Evolutionary conservation across 768 basidiomycete genomes (phyloP), one percentile per base, ranked within the genome.

Genomic region (Amanita rimosa): DNA sequence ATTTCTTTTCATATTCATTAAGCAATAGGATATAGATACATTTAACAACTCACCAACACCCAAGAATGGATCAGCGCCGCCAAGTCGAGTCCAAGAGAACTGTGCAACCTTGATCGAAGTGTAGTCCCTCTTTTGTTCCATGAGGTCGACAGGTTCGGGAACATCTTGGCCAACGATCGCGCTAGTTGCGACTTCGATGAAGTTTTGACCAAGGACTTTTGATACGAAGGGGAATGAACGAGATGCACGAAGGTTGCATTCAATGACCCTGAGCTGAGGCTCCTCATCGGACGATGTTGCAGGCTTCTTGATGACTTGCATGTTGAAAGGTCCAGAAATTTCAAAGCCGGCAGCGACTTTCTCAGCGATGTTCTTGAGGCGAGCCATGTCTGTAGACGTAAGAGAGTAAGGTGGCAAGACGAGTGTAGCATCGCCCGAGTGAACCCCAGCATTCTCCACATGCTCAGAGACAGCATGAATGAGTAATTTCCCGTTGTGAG

Each of bases 171-270:
- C 84, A 16, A 85, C 77, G 55, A 95, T 95, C 16, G 93, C 93
- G 21, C 81, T 76, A 13, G 92, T 85, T 11, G 95, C 95, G 35
- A 83, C 83, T 53, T 98, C 88, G 56, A 99, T 92, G 65, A 98
- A 98, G 73, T 99, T 97, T 66, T 85, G 84, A 39, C 91, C 95
- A 54, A 98, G 76, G 14, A 98, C 95, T 71, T 98, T 98, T 52
- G 92, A 96, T 2, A 99, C 96, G 70, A 99, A 99, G 54, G 95
- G 94, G 86, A 98, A 98, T 26, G 92, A 95, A 17, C 96, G 84
- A 21, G 95, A 98, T 13, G 96, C 96, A 50, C 96, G 89, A 29
- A 98, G 72, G 66, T 99, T 99, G 67, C 96, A 99, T 66, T 99
- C 96, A 55, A 99, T 99, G 55, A 98, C 96, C 72, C 95, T 98